phyloP scores from a whole-genome alignment of 352 stramenopile species.

The Phytophthora constricta region DNA sequence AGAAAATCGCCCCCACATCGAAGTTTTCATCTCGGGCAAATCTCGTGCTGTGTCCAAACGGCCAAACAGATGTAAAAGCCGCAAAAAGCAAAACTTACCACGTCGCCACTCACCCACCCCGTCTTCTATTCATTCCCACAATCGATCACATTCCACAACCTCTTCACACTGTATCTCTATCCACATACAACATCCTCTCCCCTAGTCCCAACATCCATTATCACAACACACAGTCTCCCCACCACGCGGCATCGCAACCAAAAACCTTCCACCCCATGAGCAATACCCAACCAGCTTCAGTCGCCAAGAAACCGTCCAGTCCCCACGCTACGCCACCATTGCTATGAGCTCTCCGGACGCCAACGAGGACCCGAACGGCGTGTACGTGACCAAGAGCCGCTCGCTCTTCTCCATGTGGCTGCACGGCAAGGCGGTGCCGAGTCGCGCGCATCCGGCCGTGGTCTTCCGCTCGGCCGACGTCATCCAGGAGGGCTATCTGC shows the following conservation, averaged over 20 bases:
- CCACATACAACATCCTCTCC: too few species aligned
- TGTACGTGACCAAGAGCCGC: slow-evolving; percentile 88
- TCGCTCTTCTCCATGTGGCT: slow-evolving; percentile 89
- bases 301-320: slow-evolving; percentile 36
- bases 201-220: too few species aligned
- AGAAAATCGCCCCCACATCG: neutral
- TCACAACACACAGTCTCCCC: too few species aligned
- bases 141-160: too few species aligned
- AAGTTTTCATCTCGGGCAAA: neutral
- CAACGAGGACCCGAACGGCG: slow-evolving; percentile 56
- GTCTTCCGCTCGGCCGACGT: slow-evolving; percentile 87
- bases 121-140: too few species aligned
- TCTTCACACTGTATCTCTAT: too few species aligned
- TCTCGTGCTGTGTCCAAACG: neutral
- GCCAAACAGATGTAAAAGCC: neutral
- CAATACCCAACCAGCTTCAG: slow-evolving; percentile 26
- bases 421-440: slow-evolving; percentile 74
- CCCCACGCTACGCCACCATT: slow-evolving; percentile 3
- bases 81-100: too few species aligned
- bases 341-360: slow-evolving; percentile 33
- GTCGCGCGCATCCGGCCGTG: slow-evolving; percentile 49
- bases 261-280: slow-evolving; percentile 14
- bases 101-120: too few species aligned
- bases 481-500: slow-evolving; percentile 85
- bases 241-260: neutral